Evolutionary conservation across 768 basidiomycete species (phyloP), one percentile per base, ranked within the genome.

Genomic region (Tricholoma furcatifolium): DNA sequence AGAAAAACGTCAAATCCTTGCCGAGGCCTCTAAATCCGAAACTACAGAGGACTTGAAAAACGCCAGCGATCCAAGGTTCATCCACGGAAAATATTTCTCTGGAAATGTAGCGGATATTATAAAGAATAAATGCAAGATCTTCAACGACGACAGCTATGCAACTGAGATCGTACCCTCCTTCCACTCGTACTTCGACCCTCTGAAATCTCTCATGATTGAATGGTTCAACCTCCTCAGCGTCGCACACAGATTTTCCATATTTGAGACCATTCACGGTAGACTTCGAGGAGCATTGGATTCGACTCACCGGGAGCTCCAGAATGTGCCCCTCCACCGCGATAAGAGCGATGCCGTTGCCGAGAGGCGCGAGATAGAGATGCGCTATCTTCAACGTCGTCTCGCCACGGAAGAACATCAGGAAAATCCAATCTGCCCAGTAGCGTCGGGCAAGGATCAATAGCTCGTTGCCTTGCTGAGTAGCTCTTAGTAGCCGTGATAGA

Each of bases 121-220:
- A 8, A 15, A 30, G 7, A 27, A 43, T 18, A 45, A 44, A 23
- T 8, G 6, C 2, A 6, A 32, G 17, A n/a, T 32, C 2, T 45
- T 45, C 18, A 8, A 9, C 9, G 4, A 3, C 1, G 3, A 27
- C 0, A 5, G 18, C 2, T 45, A 45, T n/a, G 8, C 27, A 4
- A 2, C 27, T 2, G 2, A 2, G 27, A 45, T 45, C 7, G 31
- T 42, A n/a, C 10, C 20, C 14, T 23, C 50, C 17, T 42, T 55
- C 20, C 48, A 49, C 30, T 34, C 32, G 7, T 55, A 55, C 48
- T 55, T 55, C 11, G 41, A 43, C 4, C 48, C 41, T 27, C n/a
- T 50, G 9, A 53, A 47, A 31, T 34, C 43, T 11, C 43, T 47
- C 12, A 36, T 53, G 43, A 39, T 12, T 6, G n/a, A 17, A 34